Base-by-base conservation (phyloP, 257 asterid species). In the Primulina huaijiensis region DNA sequence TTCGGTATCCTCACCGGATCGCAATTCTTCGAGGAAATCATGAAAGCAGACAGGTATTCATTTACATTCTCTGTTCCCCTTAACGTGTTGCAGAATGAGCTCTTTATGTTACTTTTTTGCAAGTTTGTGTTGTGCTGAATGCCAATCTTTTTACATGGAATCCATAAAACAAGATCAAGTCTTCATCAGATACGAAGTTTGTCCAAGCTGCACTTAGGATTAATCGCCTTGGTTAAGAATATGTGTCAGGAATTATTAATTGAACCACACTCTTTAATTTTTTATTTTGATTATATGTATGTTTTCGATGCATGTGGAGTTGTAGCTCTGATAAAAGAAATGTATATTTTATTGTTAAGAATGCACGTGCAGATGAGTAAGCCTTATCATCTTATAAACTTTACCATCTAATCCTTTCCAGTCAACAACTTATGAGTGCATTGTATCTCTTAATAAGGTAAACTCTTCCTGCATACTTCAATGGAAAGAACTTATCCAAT, bases 21-120 rank as follows among this genome's bases (percentile, higher is more conserved):
- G 85, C 94, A 16, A 87, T 87, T 79, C 94, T 87, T 64, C 77
- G 94, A 65, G 94, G 90, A 75, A 87, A 87, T 83, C 93, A 87
- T 80, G 93, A 87, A 74, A 87, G 93, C 46, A 81, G 90, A 72
- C 93, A 85, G 90, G 93, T 87, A 73, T 20, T 25, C 19, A 50
- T 38, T 40, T 53, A 67, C 10, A 38, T 64, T 20, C 31, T 34
- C 31, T 20, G 35, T 59, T 64, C 61, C n/a, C 64, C 29, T 43
- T 46, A 23, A 21, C 14, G 7, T n/a, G 21, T 55, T 37, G 35
- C 35, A 65, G 19, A 65, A 65, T 21, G 50, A 65, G 23, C 29
- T 21, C 50, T 53, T 31, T 17, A 8, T 62, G 23, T 31, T 62
- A 2, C 14, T 67, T 53, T 8, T 61, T 3, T 33, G 8, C 20